Base-by-base conservation (phyloP, 2,329 filamentous ascomycete genomes). In the Phoma sp. region DNA sequence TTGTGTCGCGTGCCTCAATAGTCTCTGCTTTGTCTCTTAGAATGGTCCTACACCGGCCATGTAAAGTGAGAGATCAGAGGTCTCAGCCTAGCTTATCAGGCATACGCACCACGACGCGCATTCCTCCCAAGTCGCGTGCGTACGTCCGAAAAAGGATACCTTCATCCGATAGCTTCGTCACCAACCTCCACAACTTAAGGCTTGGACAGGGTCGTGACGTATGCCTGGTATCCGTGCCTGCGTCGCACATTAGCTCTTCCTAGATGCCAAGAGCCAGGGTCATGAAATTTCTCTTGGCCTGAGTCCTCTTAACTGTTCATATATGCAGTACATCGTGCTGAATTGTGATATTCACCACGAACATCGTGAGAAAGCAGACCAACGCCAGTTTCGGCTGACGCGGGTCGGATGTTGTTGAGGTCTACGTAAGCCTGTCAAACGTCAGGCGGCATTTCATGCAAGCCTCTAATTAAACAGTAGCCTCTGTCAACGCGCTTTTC, bases 81-180 rank as follows among this genome's bases (percentile, higher is more conserved):
- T n/a, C 22, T 10, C 10, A 55, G 46, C 46, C 46, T 36, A 42
- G 41, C 11, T 30, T 30, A 14, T 36, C 13, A 50, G 52, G 52
- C 30, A 46, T 55, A 46, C 52, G 46, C 52, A 36, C 44, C 35
- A 29, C 27, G 27, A 29, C 27, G 9, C 27, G 27, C 9, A 29
- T 45, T 40, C 25, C 36, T 43, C 9, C 27, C 29, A 33, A 41
- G 41, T 49, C 52, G 46, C 46, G 52, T 55, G 47, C 52, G 41
- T 50, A 42, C 42, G 22, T 47, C 46, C 52, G 30, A 7, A 46
- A 38, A 41, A 22, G 46, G 52, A 37, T 32, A 30, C 29, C 8
- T 18, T 27, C 45, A 39, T 45, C 48, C 40, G 41, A 41, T 54
- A 44, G 45, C 46, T 41, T 50, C 52, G 52, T 55, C 52, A 55